phyloP scores from a whole-genome alignment of 306 rosid genomes.

The Citrullus mucosospermus region DNA sequence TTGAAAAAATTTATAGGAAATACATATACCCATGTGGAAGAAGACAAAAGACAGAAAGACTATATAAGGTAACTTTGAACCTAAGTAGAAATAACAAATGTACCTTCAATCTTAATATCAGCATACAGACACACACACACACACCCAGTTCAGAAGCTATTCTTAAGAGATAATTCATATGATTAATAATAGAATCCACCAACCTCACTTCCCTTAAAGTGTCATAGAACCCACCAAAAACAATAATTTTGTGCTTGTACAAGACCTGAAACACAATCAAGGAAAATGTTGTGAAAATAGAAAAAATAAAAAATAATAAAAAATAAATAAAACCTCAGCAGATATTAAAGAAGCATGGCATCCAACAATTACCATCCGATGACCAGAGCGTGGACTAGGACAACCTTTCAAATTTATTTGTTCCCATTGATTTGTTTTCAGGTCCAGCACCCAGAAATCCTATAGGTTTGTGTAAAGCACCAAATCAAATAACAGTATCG shows the following conservation, averaged over 20 bases:
- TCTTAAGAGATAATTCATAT: neutral
- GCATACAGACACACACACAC: neutral
- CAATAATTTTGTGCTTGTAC: constrained; percentile 96
- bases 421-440: constrained; percentile 98
- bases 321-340: neutral
- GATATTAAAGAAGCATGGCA: constrained; percentile 5
- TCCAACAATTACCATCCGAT: constrained; percentile 68
- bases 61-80: neutral
- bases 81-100: neutral
- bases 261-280: constrained; percentile 48
- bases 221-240: constrained; percentile 97
- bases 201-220: constrained; percentile 99
- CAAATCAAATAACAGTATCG: neutral
- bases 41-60: neutral
- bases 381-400: constrained; percentile 97
- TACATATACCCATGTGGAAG: neutral
- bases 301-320: neutral
- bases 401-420: constrained; percentile 78
- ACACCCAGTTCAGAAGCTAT: neutral
- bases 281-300: neutral
- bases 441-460: constrained; percentile 97
- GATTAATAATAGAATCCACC: constrained; percentile 12
- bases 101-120: neutral
- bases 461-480: constrained; percentile 14
- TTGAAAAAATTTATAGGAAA: neutral